Conservation (phyloP, 352 stramenopile genomes). For the Pythium phragmitis region DNA sequence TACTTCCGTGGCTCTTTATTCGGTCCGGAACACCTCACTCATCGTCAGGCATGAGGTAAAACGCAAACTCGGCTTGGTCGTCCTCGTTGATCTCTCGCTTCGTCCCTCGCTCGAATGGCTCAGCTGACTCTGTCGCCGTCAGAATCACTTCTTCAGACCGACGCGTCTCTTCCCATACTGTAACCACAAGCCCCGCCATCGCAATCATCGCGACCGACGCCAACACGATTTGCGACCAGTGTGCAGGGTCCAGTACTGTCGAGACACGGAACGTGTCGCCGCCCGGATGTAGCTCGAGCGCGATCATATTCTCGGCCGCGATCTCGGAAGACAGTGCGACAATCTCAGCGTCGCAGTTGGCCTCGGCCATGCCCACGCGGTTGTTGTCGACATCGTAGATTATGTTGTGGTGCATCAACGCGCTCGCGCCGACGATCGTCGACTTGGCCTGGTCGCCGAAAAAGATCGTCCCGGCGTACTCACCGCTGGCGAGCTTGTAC, state of each 20-base stretch:
- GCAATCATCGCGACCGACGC: slow-evolving; percentile 40
- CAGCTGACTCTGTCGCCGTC: not conserved
- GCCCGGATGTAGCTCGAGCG: slow-evolving; percentile 53
- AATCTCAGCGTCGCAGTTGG: slow-evolving; percentile 39
- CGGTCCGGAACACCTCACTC: not conserved
- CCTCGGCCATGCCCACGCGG: slow-evolving; percentile 59
- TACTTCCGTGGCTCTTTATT: not conserved
- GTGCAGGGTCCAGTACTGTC: slow-evolving; percentile 26
- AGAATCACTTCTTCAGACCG: not conserved
- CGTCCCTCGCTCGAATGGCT: too few species aligned
- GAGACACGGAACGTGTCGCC: slow-evolving; percentile 53
- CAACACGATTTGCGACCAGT: slow-evolving; percentile 46
- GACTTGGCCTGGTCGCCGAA: slow-evolving; percentile 61
- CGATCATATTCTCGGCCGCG: slow-evolving; percentile 28
- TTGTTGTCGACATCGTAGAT: slow-evolving; percentile 79
- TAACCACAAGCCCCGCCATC: slow-evolving; percentile 47
- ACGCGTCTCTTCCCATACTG: slow-evolving; percentile 43
- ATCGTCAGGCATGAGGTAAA: slow-evolving; percentile 53
- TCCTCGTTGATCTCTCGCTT: not conserved
- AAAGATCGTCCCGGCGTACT: slow-evolving; percentile 69
- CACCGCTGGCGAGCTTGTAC: slow-evolving; percentile 27
- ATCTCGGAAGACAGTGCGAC: slow-evolving; percentile 9
- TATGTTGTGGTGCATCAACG: slow-evolving; percentile 67
- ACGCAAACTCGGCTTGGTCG: slow-evolving; percentile 35
- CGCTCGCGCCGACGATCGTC: slow-evolving; percentile 72